Conservation (phyloP, 176 grass and related monocot species). For the Avena eriantha region DNA sequence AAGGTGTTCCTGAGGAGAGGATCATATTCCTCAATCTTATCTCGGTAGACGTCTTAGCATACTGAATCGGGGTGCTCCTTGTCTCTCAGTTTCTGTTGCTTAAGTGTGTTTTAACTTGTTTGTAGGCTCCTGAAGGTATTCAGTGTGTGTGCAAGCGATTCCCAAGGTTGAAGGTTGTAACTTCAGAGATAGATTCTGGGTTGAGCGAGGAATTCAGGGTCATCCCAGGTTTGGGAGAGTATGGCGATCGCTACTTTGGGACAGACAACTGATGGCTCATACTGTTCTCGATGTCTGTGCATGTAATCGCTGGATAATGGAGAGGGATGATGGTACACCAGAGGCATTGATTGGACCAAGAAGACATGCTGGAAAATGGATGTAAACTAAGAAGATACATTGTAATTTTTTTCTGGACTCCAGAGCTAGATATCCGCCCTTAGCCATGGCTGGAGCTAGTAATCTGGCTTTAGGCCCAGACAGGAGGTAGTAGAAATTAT, state of each 20-base stretch:
- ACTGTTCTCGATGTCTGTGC: not conserved
- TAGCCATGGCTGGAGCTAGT: not conserved
- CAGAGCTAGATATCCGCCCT: not conserved
- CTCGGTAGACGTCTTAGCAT: constrained; percentile 56
- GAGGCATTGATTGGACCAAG: not conserved
- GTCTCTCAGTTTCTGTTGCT: not conserved
- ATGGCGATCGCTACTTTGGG: constrained; percentile 94
- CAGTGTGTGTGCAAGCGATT: constrained; percentile 89
- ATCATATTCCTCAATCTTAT: constrained; percentile 99
- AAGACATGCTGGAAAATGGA: not conserved
- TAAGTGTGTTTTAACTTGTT: not conserved
- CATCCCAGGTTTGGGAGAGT: constrained; percentile 93
- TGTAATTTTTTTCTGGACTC: not conserved
- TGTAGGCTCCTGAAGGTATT: constrained; percentile 88
- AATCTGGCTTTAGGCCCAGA: not conserved
- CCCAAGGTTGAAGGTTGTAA: constrained; percentile 86
- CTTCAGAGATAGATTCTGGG: constrained; percentile 87
- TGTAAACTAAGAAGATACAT: not conserved
- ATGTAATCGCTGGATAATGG: not conserved
- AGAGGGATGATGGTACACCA: constrained; percentile 23
- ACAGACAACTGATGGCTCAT: constrained; percentile 69
- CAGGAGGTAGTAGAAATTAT: not conserved
- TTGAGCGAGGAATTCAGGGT: constrained; percentile 88
- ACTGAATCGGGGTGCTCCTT: not conserved
- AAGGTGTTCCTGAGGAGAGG: constrained; percentile 84